Evolutionary conservation across 331 rosid species (phyloP), one percentile per base, ranked within the genome.

Genomic region (Malus hybrid): DNA sequence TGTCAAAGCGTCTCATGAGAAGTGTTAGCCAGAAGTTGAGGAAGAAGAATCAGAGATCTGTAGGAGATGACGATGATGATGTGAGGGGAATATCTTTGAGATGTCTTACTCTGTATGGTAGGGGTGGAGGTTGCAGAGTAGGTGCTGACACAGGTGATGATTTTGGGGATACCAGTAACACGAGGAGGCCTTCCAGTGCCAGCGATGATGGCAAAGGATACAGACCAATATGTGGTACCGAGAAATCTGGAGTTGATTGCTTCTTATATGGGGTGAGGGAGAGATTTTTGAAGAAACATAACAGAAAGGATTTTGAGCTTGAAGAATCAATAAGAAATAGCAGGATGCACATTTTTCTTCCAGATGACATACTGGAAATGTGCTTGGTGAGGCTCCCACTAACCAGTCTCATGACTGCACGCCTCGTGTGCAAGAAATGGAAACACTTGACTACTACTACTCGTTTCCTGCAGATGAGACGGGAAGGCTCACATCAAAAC

Each of bases 371-470:
- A 82, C 86, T 95, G 80, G 97, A 92, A 84, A 85, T 90, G 96
- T 95, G 99, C 86, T 87, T 95, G 85, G 88, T 92, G 76, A 88
- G 96, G 90, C 99, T 95, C 67, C 97, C 99, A 0, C 73, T 92
- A 78, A 84, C 88, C 4, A 86, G 91, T 85, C 92, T 95, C 78
- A 92, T 92, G 97, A 92, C 91, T 73, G 96, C 99, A 2, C 97
- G 99, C 29, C 97, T 95, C 75, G 99, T 95, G 67, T 95, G 99
- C 89, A 95, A 85, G 85, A 95, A 90, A 69, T 95, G 99, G 99
- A 87, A 89, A 82, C 79, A 85, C 81, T 75, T 95, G 85, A 92
- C 97, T 22, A 83, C 92, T 81, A 86, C 97, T 52, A 77, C 87
- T 64, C 93, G 99, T 60, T 95, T 95, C 79, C 87, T 90, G 70